Percentiles rank a stretch among this genome's conserved stretches.
Evolutionary conservation across 176 grass and related monocot genomes (phyloP).

Genomic region (Thalia dealbata): DNA sequence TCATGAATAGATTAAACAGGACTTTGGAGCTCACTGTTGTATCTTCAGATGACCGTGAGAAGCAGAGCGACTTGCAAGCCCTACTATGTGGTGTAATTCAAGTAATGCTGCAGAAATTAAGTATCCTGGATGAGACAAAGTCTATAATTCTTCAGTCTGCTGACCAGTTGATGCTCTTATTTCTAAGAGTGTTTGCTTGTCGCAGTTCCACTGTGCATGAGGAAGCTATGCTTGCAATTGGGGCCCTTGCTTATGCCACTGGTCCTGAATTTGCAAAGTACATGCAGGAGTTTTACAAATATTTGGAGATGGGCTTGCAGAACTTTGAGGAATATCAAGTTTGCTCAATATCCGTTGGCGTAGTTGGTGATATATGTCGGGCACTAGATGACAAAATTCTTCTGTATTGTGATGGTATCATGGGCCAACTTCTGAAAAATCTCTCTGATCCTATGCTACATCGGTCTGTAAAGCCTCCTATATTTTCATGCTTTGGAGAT

Average conservation of each 20-base stretch:
- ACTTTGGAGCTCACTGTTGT: slow-evolving; percentile 58
- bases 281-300: slow-evolving; percentile 71
- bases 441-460: slow-evolving; percentile 68
- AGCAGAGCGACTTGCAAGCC: slow-evolving; percentile 75
- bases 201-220: slow-evolving; percentile 76
- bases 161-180: slow-evolving; percentile 76
- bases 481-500: slow-evolving; percentile 86
- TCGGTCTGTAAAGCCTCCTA: slow-evolving; percentile 64
- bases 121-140: slow-evolving; percentile 49
- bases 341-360: slow-evolving; percentile 75
- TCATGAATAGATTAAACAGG: slow-evolving; percentile 59
- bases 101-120: slow-evolving; percentile 86
- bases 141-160: slow-evolving; percentile 50
- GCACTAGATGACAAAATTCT: slow-evolving; percentile 77
- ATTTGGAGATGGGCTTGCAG: slow-evolving; percentile 68
- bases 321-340: slow-evolving; percentile 92
- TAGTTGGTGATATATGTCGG: slow-evolving; percentile 80
- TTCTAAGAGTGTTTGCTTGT: slow-evolving; percentile 70
- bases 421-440: slow-evolving; percentile 82
- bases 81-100: slow-evolving; percentile 76
- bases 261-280: slow-evolving; percentile 74
- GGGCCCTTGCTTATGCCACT: slow-evolving; percentile 89
- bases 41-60: slow-evolving; percentile 61
- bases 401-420: slow-evolving; percentile 77
- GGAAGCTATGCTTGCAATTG: slow-evolving; percentile 88